Percentiles rank a stretch among this genome's conserved stretches.
These are phyloP conservation scores for Naegleria gruberi DNA, from an alignment of 208 protist genomes.

Conservation along the genomic window DNA sequence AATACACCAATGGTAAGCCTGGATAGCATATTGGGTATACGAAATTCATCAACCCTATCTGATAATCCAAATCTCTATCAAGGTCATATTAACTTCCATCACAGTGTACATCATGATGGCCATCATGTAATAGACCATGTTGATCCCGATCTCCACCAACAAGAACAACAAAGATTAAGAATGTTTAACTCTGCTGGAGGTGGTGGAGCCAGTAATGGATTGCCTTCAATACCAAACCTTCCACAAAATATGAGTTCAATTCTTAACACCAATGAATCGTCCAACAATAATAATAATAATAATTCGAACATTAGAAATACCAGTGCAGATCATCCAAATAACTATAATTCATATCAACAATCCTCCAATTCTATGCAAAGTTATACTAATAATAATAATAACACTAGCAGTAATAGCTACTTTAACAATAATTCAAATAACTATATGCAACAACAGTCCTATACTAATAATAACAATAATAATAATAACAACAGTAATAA, in stretches of 20 bases:
- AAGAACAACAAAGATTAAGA: neutral
- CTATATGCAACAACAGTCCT: neutral
- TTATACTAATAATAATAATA: neutral
- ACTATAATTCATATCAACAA: neutral
- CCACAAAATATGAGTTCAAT: neutral
- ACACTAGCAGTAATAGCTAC: neutral
- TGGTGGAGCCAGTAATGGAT: neutral
- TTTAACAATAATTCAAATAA: neutral
- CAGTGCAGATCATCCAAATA: neutral
- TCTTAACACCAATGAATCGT: too few relatives aligned
- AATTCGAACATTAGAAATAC: too few relatives aligned
- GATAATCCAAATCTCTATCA: neutral
- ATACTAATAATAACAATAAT: neutral
- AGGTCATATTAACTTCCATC: neutral
- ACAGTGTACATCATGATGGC: neutral
- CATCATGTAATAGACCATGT: neutral
- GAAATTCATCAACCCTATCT: neutral
- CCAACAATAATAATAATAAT: neutral
- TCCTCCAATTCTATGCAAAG: neutral
- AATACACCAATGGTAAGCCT: neutral
- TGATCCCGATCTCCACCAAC: neutral
- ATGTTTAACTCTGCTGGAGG: neutral
- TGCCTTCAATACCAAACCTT: neutral
- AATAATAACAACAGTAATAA: neutral
- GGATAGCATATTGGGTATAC: neutral